Base-by-base conservation (phyloP, 495 filamentous ascomycete genomes). In the Xylaria palmicola region DNA sequence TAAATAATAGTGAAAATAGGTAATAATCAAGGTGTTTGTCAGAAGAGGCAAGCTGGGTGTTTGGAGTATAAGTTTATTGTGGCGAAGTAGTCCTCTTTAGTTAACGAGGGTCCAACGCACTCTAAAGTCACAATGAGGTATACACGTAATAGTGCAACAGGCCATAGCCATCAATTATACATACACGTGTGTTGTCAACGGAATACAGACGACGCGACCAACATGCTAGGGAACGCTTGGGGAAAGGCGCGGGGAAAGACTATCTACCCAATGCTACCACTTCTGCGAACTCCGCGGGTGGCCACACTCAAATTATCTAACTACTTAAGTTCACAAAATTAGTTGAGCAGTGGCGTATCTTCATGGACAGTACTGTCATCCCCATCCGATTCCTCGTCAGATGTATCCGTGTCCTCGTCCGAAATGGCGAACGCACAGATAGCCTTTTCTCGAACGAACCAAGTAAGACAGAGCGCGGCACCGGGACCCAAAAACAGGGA, bases 401-500 rank as follows among this genome's bases (percentile, higher is more conserved):
- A 53, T 32, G 20, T 37, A 27, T 64, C 27, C n/a, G n/a, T n/a
- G 1, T 56, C 27, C 36, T 50, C 62, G 24, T 52, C 24, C 13
- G 44, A 51, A 56, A 47, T 69, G 57, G n/a, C 39, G 22, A 47
- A 61, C 2, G 49, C 39, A 32, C 50, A 47, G 3, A 76, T 65
- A 20, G 51, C 57, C 59, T 54, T 62, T 62, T 79, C 75, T 17
- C 75, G 68, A 54, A 70, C 67, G 1, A 76, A 49, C 74, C 74
- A 77, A 0, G 68, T 73, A 8, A 74, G 34, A 56, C 70, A 75
- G 1, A 75, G 47, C 1, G 74, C 75, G 7, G 76, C 76, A 0
- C 76, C 76, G 1, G 75, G 75, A 0, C 76, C 75, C 5, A 72
- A 51, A 10, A 77, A 36, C 1, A 71, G 50, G 10, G 74, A 71